These are phyloP conservation scores for Cercospora sojina DNA, from an alignment of 2,329 filamentous ascomycete genomes.

Conservation along the genomic window DNA sequence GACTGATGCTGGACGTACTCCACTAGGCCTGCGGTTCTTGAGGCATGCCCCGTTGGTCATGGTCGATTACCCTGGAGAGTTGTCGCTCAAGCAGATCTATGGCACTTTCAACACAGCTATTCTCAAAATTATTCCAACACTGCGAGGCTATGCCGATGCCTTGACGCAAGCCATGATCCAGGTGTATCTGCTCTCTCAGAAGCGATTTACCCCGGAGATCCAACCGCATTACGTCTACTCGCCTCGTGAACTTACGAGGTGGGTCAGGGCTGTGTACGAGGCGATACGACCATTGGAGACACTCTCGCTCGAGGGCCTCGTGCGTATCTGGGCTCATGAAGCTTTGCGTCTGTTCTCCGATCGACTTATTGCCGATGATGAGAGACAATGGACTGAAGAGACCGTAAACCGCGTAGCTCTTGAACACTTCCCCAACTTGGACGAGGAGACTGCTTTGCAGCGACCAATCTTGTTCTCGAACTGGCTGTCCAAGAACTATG, in stretches of 20 bases:
- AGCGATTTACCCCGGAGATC: conserved; percentile 91
- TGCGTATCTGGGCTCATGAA: conserved; percentile 98
- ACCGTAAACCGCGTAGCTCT: conserved; percentile 81
- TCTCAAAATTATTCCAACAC: conserved; percentile 90
- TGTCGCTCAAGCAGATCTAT: conserved; percentile 94
- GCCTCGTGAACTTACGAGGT: conserved; percentile 94
- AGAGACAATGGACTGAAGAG: conserved; percentile 92
- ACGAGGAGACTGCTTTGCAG: conserved; percentile 82
- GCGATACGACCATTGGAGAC: conserved; percentile 89
- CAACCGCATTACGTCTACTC: conserved; percentile 99
- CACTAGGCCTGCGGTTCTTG: conserved; percentile 89
- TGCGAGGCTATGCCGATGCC: conserved; percentile 92
- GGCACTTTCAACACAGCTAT: conserved; percentile 96
- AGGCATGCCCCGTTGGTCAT: conserved; percentile 97
- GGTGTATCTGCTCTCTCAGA: conserved; percentile 92
- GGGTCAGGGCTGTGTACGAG: conserved; percentile 97
- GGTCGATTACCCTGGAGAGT: conserved; percentile 97
- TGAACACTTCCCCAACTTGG: conserved; percentile 92
- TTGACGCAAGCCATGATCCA: conserved; percentile 97
- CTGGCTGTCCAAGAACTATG: conserved; percentile 98
- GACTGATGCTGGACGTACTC: conserved; percentile 93
- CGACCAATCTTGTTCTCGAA: conserved; percentile 98
- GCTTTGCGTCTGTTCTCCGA: conserved; percentile 95
- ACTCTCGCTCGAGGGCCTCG: conserved; percentile 82
- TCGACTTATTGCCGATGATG: conserved; percentile 89